These are phyloP conservation scores for Colletotrichum orbiculare DNA, from an alignment of 2,329 filamentous ascomycete genomes.

Conservation along the genomic window DNA sequence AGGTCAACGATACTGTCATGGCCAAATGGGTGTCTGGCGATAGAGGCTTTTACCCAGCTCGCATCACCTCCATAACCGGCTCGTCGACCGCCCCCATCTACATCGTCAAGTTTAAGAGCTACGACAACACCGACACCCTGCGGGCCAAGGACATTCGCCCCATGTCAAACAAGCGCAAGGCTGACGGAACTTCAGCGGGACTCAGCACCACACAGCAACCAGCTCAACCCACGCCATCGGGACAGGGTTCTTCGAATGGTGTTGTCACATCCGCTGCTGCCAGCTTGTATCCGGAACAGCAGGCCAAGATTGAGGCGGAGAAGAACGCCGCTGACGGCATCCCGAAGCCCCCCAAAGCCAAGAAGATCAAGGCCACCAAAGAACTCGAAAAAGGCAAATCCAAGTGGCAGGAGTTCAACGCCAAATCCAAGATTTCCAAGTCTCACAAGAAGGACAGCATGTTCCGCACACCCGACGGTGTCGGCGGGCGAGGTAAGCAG, in stretches of 20 bases:
- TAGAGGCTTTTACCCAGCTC: slow-evolving; percentile 88
- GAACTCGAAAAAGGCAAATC: slow-evolving; percentile 90
- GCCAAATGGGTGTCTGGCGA: slow-evolving; percentile 94
- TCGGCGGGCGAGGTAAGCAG: slow-evolving; percentile 82
- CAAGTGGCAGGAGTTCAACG: slow-evolving; percentile 94
- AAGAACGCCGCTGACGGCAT: slow-evolving; percentile 73
- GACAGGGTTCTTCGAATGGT: slow-evolving; percentile 48
- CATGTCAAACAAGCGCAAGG: slow-evolving; percentile 84
- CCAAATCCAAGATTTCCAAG: slow-evolving; percentile 78
- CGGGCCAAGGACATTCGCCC: slow-evolving; percentile 86
- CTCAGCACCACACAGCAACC: slow-evolving; percentile 52
- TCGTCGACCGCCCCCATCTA: slow-evolving; percentile 93
- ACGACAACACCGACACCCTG: slow-evolving; percentile 85
- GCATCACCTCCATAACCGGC: slow-evolving; percentile 93
- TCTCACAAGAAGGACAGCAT: slow-evolving; percentile 89
- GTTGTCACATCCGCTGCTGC: slow-evolving; percentile 67
- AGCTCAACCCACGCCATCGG: slow-evolving; percentile 54
- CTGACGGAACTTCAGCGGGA: slow-evolving; percentile 75
- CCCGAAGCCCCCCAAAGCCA: slow-evolving; percentile 79
- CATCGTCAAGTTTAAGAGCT: slow-evolving; percentile 94
- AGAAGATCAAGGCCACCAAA: slow-evolving; percentile 91
- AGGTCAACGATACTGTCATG: slow-evolving; percentile 89
- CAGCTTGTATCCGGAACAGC: slow-evolving; percentile 65
- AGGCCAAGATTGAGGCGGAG: slow-evolving; percentile 66
- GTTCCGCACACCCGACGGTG: slow-evolving; percentile 91